A percentile compares a stretch with the other conserved stretches of the same genome.
Evolutionary conservation across 805 yeast species (phyloP).

Genomic region (Pichia membranifaciens): DNA sequence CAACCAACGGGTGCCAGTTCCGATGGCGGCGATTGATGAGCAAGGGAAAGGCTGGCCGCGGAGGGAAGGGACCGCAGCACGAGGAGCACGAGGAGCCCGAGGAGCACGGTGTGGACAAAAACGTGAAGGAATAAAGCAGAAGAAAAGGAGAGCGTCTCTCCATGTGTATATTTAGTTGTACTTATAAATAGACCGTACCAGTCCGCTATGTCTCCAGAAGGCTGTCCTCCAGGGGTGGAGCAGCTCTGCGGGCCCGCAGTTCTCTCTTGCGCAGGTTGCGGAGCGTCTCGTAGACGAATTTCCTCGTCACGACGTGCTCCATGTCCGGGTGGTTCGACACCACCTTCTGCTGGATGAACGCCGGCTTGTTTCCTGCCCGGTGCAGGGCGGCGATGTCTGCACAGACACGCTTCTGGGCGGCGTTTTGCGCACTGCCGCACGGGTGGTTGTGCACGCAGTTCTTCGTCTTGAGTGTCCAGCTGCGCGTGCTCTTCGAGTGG

Average conservation of each 20-base stretch:
- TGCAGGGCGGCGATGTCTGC: not conserved
- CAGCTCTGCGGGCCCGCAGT: not conserved
- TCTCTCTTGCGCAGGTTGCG: not conserved
- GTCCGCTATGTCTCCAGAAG: too few relatives aligned
- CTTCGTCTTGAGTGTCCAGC: conserved; percentile 49
- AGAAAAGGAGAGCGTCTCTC: too few relatives aligned
- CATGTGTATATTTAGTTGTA: too few relatives aligned
- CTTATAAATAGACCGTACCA: too few relatives aligned
- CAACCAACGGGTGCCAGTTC: conserved; percentile 86
- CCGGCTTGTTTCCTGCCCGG: not conserved
- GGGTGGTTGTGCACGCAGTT: conserved; percentile 20
- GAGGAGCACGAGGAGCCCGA: too few relatives aligned
- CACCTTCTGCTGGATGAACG: not conserved
- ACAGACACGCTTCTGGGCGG: not conserved
- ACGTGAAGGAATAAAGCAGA: too few relatives aligned
- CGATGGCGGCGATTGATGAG: conserved; percentile 37
- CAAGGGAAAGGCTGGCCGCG: not conserved
- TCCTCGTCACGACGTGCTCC: not conserved
- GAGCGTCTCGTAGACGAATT: not conserved
- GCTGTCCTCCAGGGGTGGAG: too few relatives aligned
- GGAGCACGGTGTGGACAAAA: too few relatives aligned
- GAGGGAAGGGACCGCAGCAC: too few relatives aligned
- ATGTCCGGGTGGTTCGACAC: not conserved
- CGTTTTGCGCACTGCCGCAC: too few relatives aligned
- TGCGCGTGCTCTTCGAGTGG: conserved; percentile 42